Conservation (phyloP, 1,284 basidiomycete species). For the Ceratobasidium sp. region DNA sequence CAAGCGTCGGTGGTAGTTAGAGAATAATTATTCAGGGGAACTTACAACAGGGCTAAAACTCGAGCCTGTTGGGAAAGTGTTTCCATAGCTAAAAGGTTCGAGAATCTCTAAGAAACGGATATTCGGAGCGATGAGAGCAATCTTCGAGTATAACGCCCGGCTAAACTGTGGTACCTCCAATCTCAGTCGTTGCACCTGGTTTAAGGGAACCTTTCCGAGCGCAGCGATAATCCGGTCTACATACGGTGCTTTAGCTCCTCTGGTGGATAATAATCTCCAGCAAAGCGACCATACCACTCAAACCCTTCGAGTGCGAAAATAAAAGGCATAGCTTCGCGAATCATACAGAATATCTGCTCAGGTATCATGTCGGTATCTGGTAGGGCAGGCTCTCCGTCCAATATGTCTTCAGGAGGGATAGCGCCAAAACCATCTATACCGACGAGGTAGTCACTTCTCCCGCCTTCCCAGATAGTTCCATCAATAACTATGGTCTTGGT, state of each 20-base stretch:
- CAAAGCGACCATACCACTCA: constrained; percentile 35
- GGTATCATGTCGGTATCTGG: background rate
- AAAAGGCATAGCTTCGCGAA: constrained; percentile 5
- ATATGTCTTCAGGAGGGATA: background rate
- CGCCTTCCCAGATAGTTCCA: constrained; percentile 4
- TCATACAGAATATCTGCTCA: background rate
- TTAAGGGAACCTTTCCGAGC: background rate
- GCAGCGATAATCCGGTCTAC: constrained; percentile 19
- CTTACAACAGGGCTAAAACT: too few species aligned
- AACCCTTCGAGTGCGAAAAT: constrained; percentile 1
- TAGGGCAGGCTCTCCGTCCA: background rate
- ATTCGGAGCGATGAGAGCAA: background rate
- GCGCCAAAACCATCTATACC: constrained; percentile 22
- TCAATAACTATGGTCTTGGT: constrained; percentile 8
- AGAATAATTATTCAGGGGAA: too few species aligned
- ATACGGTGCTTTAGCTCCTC: constrained; percentile 10
- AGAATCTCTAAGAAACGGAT: constrained; percentile 16
- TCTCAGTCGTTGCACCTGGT: background rate
- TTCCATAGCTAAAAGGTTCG: background rate
- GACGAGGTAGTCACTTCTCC: constrained; percentile 9
- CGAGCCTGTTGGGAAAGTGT: background rate
- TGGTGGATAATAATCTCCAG: constrained; percentile 12
- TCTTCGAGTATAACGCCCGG: background rate
- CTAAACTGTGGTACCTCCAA: constrained; percentile 22
- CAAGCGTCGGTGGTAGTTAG: too few species aligned